phyloP scores from a whole-genome alignment of 495 filamentous ascomycete species.

The Hypoxylon fuscum region DNA sequence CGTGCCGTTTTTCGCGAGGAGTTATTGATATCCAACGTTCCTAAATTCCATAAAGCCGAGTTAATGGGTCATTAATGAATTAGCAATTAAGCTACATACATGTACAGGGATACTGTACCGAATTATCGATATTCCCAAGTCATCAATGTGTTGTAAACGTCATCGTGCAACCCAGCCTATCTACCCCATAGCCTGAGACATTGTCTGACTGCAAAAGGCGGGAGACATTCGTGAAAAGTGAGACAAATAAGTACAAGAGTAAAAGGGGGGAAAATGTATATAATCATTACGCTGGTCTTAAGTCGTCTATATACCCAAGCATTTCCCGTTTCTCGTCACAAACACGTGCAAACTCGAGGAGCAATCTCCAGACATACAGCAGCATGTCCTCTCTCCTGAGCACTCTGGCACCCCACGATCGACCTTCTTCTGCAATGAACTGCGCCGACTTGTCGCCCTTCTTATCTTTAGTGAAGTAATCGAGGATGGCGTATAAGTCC shows the following conservation, averaged over 20 bases:
- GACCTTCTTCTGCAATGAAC: conserved; percentile 67
- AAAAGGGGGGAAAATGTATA: conserved; percentile 11
- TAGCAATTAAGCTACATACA: not conserved
- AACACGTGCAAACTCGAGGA: conserved; percentile 77
- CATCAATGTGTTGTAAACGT: no score
- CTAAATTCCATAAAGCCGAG: no score
- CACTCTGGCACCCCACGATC: conserved; percentile 72
- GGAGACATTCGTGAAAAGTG: not conserved
- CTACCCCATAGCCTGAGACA: not conserved
- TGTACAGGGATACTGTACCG: no score
- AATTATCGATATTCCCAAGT: no score
- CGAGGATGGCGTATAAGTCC: conserved; percentile 73
- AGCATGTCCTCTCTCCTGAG: conserved; percentile 75
- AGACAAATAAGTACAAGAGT: not conserved
- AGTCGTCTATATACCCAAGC: conserved; percentile 65
- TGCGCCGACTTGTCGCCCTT: conserved; percentile 44
- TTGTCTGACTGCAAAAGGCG: no score
- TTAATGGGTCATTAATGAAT: not conserved
- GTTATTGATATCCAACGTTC: no score
- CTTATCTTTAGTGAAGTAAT: conserved; percentile 69
- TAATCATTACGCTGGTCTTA: conserved; percentile 28
- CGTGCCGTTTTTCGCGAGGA: not conserved
- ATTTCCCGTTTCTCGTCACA: conserved; percentile 68
- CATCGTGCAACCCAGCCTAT: not conserved
- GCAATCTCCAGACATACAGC: conserved; percentile 72